Evolutionary conservation across 768 basidiomycete genomes (phyloP).

Genomic region (Kwoniella mangroviensis): DNA sequence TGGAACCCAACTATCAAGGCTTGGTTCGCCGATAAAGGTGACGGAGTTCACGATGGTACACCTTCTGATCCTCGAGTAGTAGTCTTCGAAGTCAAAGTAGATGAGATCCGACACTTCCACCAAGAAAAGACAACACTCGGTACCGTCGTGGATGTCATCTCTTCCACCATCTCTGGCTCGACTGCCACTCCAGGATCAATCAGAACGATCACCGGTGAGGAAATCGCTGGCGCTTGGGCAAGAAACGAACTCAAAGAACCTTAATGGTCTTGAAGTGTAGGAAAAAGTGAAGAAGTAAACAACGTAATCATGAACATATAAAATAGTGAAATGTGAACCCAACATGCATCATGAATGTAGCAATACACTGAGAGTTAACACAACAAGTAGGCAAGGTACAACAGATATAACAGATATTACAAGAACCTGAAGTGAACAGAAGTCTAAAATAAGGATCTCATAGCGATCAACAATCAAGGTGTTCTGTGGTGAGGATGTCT

Average conservation of each 20-base stretch:
- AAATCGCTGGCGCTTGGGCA: constrained; percentile 62
- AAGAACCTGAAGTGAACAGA: not conserved
- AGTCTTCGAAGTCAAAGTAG: constrained; percentile 75
- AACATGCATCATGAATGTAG: constrained; percentile 24
- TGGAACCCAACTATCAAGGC: constrained; percentile 60
- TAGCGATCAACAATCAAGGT: constrained; percentile 22
- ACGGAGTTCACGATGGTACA: constrained; percentile 82
- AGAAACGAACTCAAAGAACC: constrained; percentile 47
- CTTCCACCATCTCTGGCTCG: constrained; percentile 68
- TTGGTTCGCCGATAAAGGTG: constrained; percentile 86
- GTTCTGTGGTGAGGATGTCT: constrained; percentile 49
- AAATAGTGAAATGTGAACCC: constrained; percentile 3
- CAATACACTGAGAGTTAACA: not conserved
- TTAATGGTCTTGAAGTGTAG: constrained; percentile 4
- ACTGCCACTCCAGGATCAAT: constrained; percentile 75
- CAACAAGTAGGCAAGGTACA: not conserved
- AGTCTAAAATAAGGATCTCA: not conserved
- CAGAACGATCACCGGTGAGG: constrained; percentile 71
- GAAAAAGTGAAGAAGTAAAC: not conserved
- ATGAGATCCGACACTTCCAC: constrained; percentile 76
- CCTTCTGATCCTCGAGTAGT: constrained; percentile 77
- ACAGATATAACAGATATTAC: not conserved
- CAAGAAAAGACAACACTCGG: constrained; percentile 67
- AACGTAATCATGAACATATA: not conserved
- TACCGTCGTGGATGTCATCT: constrained; percentile 67